Evolutionary conservation across 1,139 yeast genomes (phyloP).

Genomic region (Blastobotrys proliferans): DNA sequence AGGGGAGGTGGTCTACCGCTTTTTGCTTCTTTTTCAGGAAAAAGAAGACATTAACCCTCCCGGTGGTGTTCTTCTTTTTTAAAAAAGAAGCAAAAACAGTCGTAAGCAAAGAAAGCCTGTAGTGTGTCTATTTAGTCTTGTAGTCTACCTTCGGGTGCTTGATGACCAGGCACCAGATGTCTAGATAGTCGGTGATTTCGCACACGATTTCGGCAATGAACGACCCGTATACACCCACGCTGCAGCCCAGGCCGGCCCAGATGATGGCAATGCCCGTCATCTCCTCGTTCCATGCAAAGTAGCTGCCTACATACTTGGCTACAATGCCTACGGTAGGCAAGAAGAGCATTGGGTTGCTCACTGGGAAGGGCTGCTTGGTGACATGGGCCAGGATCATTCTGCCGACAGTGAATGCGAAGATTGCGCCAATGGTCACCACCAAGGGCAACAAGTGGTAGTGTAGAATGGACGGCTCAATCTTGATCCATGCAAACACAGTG

Average conservation of each 20-base stretch:
- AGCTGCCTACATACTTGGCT: slow-evolving; percentile 32
- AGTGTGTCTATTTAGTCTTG: slow-evolving; percentile 14
- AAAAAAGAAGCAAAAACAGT: too few species aligned
- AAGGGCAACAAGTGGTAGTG: slow-evolving; percentile 52
- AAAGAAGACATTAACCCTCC: background rate
- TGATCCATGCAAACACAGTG: slow-evolving; percentile 46
- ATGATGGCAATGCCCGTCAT: slow-evolving; percentile 33
- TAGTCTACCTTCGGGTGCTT: slow-evolving; percentile 71
- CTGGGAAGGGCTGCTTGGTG: slow-evolving; percentile 74
- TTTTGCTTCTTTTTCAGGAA: background rate
- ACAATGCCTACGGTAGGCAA: slow-evolving; percentile 59
- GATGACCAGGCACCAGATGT: slow-evolving; percentile 79
- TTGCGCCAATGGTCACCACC: slow-evolving; percentile 64
- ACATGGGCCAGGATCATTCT: slow-evolving; percentile 85
- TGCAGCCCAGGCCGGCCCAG: slow-evolving; percentile 73
- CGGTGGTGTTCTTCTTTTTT: too few species aligned
- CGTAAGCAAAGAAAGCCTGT: too few species aligned
- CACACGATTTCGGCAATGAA: slow-evolving; percentile 77
- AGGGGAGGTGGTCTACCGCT: too few species aligned
- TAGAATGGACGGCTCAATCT: slow-evolving; percentile 46
- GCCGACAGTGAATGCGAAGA: slow-evolving; percentile 82
- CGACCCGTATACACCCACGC: slow-evolving; percentile 71
- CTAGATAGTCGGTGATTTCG: slow-evolving; percentile 79
- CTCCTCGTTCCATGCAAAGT: slow-evolving; percentile 30
- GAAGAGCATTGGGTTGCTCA: slow-evolving; percentile 62